Evolutionary conservation across 352 stramenopile species (phyloP), one percentile per base, ranked within the genome.

Genomic region (Phytopythium vexans): DNA sequence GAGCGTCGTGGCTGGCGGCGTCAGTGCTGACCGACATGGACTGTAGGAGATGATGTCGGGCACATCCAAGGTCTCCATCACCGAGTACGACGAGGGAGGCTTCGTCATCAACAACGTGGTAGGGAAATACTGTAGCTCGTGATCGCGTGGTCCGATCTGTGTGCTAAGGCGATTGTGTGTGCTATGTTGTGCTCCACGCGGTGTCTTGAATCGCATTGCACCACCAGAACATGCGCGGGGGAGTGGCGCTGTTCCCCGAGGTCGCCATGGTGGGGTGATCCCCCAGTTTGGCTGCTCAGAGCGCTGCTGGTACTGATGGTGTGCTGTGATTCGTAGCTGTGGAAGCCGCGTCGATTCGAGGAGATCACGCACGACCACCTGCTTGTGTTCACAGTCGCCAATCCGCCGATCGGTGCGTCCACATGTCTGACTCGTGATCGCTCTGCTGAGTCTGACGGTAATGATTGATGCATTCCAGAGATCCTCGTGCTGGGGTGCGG

Each of bases 101-200:
- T 92, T 92, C 54, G 82, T 94, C 40, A 59, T 94, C 52, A 94
- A 92, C 64, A 72, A 91, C 49, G 58, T 94, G 45, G 77, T 86
- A 46, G 34, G 70, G 66, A 33, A 27, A 27, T 27, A 3, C 16
- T 34, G 35, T 35, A 10, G 8, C 10, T 49, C 8, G 9, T n/a
- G 16, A 0, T 10, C 4, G 41, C 14, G 14, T 1, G 40, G 40
- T 61, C 15, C 0, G 14, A 21, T 48, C 14, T 31, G 41, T 54
- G 34, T 34, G 32, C 39, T 27, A 42, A 31, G 14, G 4, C 38
- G 0, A 27, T 37, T 43, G 36, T 41, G 3, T 34, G 34, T 49
- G 55, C 6, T 32, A 31, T 35, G 3, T 14, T 60, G 27, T 3
- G 38, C 31, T 39, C 45, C 7, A 14, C 16, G 9, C n/a, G 35